Evolutionary conservation across 2,329 filamentous ascomycete genomes (phyloP).

Genomic region (Pseudopyrenochaeta lycopersici): DNA sequence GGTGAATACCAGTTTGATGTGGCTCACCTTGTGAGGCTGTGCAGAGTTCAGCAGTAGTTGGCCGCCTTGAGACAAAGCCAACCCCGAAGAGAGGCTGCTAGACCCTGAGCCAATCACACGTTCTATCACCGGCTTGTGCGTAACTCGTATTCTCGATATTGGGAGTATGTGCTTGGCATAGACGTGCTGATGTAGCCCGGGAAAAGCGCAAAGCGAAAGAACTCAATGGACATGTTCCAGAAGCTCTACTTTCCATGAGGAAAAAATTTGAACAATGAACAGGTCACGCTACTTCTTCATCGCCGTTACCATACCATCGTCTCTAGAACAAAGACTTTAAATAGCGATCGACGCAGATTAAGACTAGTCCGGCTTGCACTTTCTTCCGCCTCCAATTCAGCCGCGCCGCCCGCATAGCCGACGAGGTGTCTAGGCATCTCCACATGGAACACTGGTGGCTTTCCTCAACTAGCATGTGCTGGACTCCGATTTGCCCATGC

Average conservation of each 20-base stretch:
- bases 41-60: not conserved
- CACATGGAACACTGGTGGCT: slow-evolving; percentile 5
- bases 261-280: too few species aligned
- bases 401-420: not conserved
- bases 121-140: slow-evolving; percentile 1
- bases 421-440: slow-evolving; percentile 13
- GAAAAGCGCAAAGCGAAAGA: too few species aligned
- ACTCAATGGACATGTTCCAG: too few species aligned
- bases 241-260: too few species aligned
- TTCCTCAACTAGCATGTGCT: not conserved
- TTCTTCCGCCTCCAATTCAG: not conserved
- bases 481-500: not conserved
- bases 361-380: not conserved
- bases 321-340: not conserved
- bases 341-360: not conserved
- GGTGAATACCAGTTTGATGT: not conserved
- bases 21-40: not conserved
- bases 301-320: too few species aligned
- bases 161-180: not conserved
- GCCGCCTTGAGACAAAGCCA: not conserved
- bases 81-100: not conserved
- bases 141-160: not conserved
- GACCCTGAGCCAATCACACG: not conserved
- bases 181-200: not conserved
- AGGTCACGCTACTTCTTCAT: too few species aligned